These are phyloP conservation scores for Monosporozyma solicola DNA, from an alignment of 805 yeast genomes.

Conservation along the genomic window DNA sequence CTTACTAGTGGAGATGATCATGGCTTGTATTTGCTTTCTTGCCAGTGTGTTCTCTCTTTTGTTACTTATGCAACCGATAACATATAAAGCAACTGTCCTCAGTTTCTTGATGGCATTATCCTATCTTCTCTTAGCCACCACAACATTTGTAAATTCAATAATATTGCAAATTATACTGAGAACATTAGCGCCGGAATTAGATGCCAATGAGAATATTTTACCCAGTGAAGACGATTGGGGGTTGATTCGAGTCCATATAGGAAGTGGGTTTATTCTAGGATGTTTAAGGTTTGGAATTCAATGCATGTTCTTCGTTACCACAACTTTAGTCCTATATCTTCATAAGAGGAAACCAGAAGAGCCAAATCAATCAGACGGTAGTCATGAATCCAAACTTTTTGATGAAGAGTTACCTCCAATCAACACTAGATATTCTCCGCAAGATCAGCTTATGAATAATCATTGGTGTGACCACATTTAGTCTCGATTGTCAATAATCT, in stretches of 20 bases:
- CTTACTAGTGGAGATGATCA: background rate
- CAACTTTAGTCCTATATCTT: slow-evolving; percentile 6
- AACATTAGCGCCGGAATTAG: slow-evolving; percentile 10
- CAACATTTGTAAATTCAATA: slow-evolving; percentile 8
- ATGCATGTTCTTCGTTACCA: slow-evolving; percentile 6
- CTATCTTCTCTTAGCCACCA: slow-evolving; percentile 5
- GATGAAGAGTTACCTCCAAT: background rate
- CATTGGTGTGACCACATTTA: background rate
- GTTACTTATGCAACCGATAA: background rate
- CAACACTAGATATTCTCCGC: background rate
- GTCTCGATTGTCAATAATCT: background rate
- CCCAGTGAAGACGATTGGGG: slow-evolving; percentile 11
- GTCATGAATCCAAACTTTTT: background rate
- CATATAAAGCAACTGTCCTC: background rate
- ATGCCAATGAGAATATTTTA: background rate
- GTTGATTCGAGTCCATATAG: slow-evolving; percentile 12
- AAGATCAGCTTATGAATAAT: background rate
- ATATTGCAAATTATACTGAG: slow-evolving; percentile 11
- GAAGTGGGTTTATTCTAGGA: slow-evolving; percentile 16
- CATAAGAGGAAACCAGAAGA: slow-evolving; percentile 8
- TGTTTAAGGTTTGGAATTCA: slow-evolving; percentile 13
- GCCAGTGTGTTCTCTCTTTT: background rate
- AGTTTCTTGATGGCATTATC: background rate
- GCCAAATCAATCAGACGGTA: background rate
- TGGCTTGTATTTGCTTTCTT: slow-evolving; percentile 1